A percentile compares a stretch with the other conserved stretches of the same genome.
phyloP scores from a whole-genome alignment of 768 basidiomycete genomes.

The Russula ochroleuca region DNA sequence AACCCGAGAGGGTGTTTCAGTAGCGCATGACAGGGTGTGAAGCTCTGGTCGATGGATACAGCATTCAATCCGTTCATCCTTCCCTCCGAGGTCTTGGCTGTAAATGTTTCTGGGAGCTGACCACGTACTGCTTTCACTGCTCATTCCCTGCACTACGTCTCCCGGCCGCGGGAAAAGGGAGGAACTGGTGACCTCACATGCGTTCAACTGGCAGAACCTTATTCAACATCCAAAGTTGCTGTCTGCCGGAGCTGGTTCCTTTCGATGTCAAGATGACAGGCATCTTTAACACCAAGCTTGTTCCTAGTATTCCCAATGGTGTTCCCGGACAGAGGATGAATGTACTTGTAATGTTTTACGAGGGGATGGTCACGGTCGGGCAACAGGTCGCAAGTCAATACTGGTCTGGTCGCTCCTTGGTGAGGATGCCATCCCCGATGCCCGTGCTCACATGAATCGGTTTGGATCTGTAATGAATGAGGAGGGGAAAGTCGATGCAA shows the following conservation, averaged over 20 bases:
- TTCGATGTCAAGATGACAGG: conserved; percentile 31
- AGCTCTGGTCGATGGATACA: background rate
- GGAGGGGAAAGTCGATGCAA: background rate
- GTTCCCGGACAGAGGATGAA: conserved; percentile 20
- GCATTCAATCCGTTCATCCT: background rate
- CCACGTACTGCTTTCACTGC: too few species aligned
- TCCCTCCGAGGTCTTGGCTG: background rate
- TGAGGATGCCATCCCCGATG: conserved; percentile 29
- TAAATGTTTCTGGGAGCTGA: too few species aligned
- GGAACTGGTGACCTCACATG: too few species aligned
- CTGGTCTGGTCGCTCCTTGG: conserved; percentile 32
- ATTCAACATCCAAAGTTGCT: conserved; percentile 32
- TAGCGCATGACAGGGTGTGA: background rate
- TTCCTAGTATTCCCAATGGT: background rate
- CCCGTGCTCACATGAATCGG: conserved; percentile 17
- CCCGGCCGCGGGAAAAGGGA: too few species aligned
- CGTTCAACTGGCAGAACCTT: conserved; percentile 24
- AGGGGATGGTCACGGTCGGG: conserved; percentile 24
- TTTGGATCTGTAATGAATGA: background rate
- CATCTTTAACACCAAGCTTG: background rate
- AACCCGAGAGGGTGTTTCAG: background rate
- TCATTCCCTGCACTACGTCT: too few species aligned
- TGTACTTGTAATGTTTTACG: conserved; percentile 30
- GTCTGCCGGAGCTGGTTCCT: conserved; percentile 28
- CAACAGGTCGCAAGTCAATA: conserved; percentile 24